Evolutionary conservation across 305 asterid genomes (phyloP), one percentile per base, ranked within the genome.

Genomic region (Fraxinus angustifolia): DNA sequence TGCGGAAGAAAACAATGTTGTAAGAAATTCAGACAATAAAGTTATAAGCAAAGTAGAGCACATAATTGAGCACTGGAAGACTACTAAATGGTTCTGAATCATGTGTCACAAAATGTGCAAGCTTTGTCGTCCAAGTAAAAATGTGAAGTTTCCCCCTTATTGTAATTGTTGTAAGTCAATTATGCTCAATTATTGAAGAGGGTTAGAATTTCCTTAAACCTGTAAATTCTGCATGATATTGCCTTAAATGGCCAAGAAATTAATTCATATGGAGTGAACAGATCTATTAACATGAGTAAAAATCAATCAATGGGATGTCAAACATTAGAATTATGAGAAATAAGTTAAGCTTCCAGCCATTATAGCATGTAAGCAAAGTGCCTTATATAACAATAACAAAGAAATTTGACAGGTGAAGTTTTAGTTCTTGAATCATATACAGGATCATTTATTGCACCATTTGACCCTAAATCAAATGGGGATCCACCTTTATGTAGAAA

Each of bases 41-140:
- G 19, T 35, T 73, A 2, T 21, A 50, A 23, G 30, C 80, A 81
- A 81, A 8, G 48, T 19, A 80, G 85, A 10, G 42, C 4, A 40
- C 8, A 71, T 31, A 53, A 60, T n/a, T 48, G 38, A 19, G 30
- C 34, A 19, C 19, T 38, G 58, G 17, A 58, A 42, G 73, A 65
- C 8, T 14, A 31, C 12, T 4, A 10, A 38, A 60, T 58, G 38
- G 76, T n/a, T 56, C 31, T 56, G 67, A 58, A 28, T 23, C 42
- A 35, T 23, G 56, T 53, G 28, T 50, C 73, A 35, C 33, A 73
- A 77, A 53, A 14, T 19, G 31, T 7, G 14, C 34, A 17, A 12
- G 34, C 31, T 65, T 65, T 68, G 23, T 70, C 36, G 73, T 68
- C 81, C 19, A 16, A 72, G 58, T 23, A 28, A 73, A n/a, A 73